Base-by-base conservation (phyloP, 2,329 filamentous ascomycete species). In the Mariannaea sp. region DNA sequence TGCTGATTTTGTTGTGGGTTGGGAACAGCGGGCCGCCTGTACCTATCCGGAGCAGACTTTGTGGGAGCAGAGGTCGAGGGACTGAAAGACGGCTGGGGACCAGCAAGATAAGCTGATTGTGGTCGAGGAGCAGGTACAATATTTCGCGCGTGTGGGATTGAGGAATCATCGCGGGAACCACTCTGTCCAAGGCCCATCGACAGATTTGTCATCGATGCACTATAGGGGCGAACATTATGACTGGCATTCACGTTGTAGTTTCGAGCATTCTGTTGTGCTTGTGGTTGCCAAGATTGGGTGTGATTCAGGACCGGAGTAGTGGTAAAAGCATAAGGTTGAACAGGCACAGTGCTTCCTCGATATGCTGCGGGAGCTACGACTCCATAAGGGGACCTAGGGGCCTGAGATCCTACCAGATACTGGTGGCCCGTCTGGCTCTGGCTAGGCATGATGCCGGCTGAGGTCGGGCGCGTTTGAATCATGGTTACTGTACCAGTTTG, bases 251-350 rank as follows among this genome's bases (percentile, higher is more conserved):
- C 53, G 20, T 61, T 61, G 26, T 61, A 56, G 27, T 30, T 57
- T 40, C 64, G 60, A 6, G 43, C 46, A 27, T 49, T 53, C 12
- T 55, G 26, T 27, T 62, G 60, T n/a, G 53, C 45, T 33, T 65
- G 64, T 35, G 78, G 77, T 57, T 81, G 78, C 74, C 83, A 81
- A 59, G 80, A 75, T 57, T 76, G 73, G 38, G 71, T 72, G 55
- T 78, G 81, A 56, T 82, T 80, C 62, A 90, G 73, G 58, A 79
- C 85, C 19, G 88, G 86, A n/a, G 87, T 87, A 63, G 78, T 81
- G 3, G 84, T 88, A 68, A 92, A 92, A 35, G 88, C 87, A 73
- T 92, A 92, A 7, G 88, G 88, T 68, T 90, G 87, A 57, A 90
- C 83, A 12, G 87, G 83, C 19, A 77, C 77, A 27, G 79, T 75